A percentile compares a stretch with the other conserved stretches of the same genome.
Conservation (phyloP, 2,329 filamentous ascomycete species). For the Alternaria gansuensis region DNA sequence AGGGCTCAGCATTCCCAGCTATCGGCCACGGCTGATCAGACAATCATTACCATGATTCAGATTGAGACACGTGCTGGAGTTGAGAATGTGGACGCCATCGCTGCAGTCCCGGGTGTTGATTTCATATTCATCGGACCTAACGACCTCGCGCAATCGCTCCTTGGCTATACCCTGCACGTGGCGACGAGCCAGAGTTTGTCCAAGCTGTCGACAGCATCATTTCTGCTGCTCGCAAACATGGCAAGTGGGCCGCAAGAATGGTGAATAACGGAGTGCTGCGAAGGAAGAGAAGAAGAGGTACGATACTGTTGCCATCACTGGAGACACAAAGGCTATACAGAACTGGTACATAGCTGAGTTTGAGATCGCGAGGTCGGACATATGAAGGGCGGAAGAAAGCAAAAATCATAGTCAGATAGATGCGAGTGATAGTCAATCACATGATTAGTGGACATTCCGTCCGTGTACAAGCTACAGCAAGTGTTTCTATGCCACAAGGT, state of each 20-base stretch:
- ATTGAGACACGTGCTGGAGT: conserved; percentile 73
- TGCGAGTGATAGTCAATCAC: not conserved
- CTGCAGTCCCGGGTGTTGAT: conserved; percentile 62
- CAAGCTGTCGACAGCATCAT: conserved; percentile 63
- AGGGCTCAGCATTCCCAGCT: conserved; percentile 65
- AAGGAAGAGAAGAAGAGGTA: conserved; percentile 54
- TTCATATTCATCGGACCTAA: conserved; percentile 73
- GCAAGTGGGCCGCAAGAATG: conserved; percentile 70
- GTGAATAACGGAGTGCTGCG: conserved; percentile 54
- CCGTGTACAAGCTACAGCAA: not conserved
- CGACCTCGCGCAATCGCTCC: conserved; percentile 65
- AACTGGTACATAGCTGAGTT: conserved; percentile 57
- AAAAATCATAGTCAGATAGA: not conserved
- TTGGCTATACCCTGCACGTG: conserved; percentile 66
- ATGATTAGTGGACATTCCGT: not conserved
- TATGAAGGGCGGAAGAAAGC: not conserved
- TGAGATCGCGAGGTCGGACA: conserved; percentile 27
- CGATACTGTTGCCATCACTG: conserved; percentile 59
- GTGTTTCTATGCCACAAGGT: not conserved
- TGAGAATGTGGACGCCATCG: conserved; percentile 68
- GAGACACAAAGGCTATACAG: conserved; percentile 60
- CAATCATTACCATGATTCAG: conserved; percentile 71
- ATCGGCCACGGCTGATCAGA: conserved; percentile 63
- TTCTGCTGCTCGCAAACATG: conserved; percentile 66
- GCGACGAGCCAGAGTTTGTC: conserved; percentile 65